Evolutionary conservation across 2,329 filamentous ascomycete species (phyloP), one percentile per base, ranked within the genome.

Genomic region (Raffaelea deltoideospora): DNA sequence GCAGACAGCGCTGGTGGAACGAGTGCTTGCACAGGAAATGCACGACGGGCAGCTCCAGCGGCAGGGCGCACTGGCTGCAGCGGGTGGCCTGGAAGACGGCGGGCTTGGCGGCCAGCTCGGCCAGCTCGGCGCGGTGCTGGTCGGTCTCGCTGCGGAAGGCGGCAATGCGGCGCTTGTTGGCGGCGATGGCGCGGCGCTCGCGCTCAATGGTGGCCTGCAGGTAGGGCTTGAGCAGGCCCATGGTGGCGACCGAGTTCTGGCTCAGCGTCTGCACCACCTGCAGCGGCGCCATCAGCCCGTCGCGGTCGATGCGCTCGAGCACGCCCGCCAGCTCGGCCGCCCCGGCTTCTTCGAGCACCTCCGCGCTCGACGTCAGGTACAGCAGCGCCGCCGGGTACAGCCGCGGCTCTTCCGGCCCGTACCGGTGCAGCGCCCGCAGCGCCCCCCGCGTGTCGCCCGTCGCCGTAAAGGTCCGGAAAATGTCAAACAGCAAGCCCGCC

Each of bases 21-120:
- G 79, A 87, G 55, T 98, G 90, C 55, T 93, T 94, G 63, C 90
- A 98, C 44, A 98, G 59, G 55, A 98, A 98, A 53, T 98, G 90
- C 33, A 98, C 87, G 0, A 79, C 83, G 0, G 90, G 90, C 11
- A 96, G 64, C 45, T 95, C 87, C 15, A 96, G 67, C 20, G 73
- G 68, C 27, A 76, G 71, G 14, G 75, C 76, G 54, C 90, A 98
- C 35, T 81, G 77, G 21, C 80, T 78, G 54, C 90, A 98, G 35
- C 90, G 73, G 24, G 86, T 87, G 1, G 86, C 78, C 54, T 92
- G 84, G 65, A 98, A 96, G 1, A 92, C 81, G 17, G 79, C 76
- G 0, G 90, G 87, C 51, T 92, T 88, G 9, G 69, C 69, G 8
- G 70, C 72, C 0, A 98, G 67, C 34, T 87, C 80, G 1, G 71